phyloP scores from a whole-genome alignment of 2,329 filamentous ascomycete species.

The Calonectria hawksworthii region DNA sequence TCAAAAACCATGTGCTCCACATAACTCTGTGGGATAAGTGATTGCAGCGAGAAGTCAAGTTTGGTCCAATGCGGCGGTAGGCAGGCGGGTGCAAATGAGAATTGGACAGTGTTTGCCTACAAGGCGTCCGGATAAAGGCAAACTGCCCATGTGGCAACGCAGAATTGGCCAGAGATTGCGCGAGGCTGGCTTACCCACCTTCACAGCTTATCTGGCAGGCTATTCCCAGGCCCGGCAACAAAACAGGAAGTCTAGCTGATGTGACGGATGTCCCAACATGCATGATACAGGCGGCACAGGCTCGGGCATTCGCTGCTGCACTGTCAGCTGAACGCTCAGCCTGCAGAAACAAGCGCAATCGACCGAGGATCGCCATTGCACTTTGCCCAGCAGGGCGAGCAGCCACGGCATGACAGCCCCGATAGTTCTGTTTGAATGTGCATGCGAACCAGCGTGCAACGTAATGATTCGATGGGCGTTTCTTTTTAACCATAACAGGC shows the following conservation, averaged over 20 bases:
- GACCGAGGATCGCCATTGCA: background rate
- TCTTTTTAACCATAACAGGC: background rate
- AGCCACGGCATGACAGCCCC: background rate
- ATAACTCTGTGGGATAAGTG: background rate
- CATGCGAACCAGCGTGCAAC: background rate
- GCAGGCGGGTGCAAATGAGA: background rate
- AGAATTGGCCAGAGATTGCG: background rate
- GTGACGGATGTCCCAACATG: background rate
- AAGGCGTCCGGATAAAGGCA: conserved; percentile 8
- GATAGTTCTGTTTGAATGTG: background rate
- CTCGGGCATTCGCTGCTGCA: background rate
- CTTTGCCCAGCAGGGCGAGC: background rate
- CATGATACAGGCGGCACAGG: background rate
- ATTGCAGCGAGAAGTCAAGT: background rate
- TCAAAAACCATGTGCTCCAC: background rate
- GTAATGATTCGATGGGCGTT: background rate
- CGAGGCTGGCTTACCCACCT: conserved; percentile 4
- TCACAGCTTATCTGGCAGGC: conserved; percentile 1
- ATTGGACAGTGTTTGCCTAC: background rate
- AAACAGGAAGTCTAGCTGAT: background rate
- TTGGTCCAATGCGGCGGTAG: background rate
- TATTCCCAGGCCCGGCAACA: background rate
- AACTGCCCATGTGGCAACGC: background rate
- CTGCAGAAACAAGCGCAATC: background rate
- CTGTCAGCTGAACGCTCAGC: background rate